Evolutionary conservation across 768 basidiomycete genomes (phyloP), one percentile per base, ranked within the genome.

Genomic region (Panellus pusillus): DNA sequence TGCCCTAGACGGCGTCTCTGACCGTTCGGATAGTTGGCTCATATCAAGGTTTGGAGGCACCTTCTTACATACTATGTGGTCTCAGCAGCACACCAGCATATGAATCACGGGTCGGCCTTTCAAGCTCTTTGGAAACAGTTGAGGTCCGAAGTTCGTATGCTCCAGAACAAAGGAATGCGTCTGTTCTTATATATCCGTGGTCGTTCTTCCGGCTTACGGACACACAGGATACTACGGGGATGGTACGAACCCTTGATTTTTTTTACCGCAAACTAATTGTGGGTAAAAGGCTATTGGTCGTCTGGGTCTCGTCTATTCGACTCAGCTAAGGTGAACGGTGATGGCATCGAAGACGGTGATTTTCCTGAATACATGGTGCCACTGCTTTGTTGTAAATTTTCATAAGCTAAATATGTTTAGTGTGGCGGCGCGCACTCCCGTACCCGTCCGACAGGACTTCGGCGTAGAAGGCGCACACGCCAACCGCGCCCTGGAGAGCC

Each of bases 211-310:
- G 24, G 24, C 24, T 24, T 24, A 24, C 6, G 24, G 3, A 65
- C 72, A 72, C 46, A 81, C 74, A 67, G 90, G 87, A 24, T 93
- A 93, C 64, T 91, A 86, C 47, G 91, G 91, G 1, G 91, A 93
- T 66, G 91, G 90, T 87, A 55, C 35, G 65, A 11, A 24, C 24
- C 6, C n/a, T 2, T 24, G 24, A 6, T 24, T 24, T 29, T 28
- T 11, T 2, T 49, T 31, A 48, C 15, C n/a, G 20, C 38, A 40
- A 35, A 38, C 38, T 38, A 5, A 44, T 40, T 14, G 18, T 18
- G 43, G 17, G 59, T 52, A 45, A 32, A 57, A 92, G 89, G 90
- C 9, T 89, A 85, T 63, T 93, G 89, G 89, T 92, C 90, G 14
- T 82, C 86, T 39, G 91, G 91, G 2, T 81, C 70, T 14, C 79